Evolutionary conservation across 2,329 filamentous ascomycete genomes (phyloP), one percentile per base, ranked within the genome.

Genomic region (Venturia carpophila): DNA sequence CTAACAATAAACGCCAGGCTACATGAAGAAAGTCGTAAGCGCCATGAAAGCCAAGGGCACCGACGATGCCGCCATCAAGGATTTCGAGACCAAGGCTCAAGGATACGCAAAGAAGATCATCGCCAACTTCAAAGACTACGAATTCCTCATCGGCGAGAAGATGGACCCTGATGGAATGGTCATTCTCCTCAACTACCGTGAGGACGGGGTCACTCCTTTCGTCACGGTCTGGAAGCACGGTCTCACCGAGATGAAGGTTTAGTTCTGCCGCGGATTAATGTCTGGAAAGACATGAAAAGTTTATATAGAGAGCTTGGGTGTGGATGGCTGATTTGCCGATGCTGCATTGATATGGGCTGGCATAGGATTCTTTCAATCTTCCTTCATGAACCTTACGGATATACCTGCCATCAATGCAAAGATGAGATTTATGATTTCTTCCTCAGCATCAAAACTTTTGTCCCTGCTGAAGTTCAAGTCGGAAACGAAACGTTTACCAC

Each of bases 131-230:
- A 92, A 96, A 83, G 91, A 97, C 83, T 96, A 88, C 78, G 93
- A 97, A 79, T 93, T 97, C 80, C 90, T 89, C 80, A 91, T 89
- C 72, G 92, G 93, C 81, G 88, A 94, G 83, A 89, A 86, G 72
- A 95, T 96, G 91, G 86, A 95, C 80, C 87, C 89, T 72, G 90
- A 96, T 74, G 92, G 89, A 82, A 96, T 97, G 94, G 83, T 96
- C 73, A 83, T 92, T 70, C 90, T 97, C 71, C 89, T 97, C 76
- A 95, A 97, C 85, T 99, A 96, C 86, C 93, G 94, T 73, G 92
- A 96, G 78, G 94, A 97, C 73, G 94, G 94, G 78, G 78, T 88
- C 71, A 97, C 93, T 65, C 94, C 94, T 67, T 99, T 84, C 76
- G 83, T 96, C 73, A 89, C 86, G 71, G 81, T 95, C 82, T 97